Conservation (phyloP, 345 rosid species). For the Eucalyptus paniculata region DNA sequence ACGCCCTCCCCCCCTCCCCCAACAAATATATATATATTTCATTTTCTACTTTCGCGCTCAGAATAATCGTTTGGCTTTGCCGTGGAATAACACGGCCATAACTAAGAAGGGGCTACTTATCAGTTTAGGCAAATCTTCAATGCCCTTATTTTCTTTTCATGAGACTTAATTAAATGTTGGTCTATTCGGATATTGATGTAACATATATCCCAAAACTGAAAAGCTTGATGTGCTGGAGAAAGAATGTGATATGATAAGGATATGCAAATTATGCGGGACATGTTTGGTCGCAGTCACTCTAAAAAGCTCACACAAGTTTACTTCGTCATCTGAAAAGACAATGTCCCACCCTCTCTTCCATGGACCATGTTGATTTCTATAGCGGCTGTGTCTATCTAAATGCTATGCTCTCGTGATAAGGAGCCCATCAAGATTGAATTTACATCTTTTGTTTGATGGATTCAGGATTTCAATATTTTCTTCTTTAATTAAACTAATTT, state of each 20-base stretch:
- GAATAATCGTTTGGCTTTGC: too few species aligned
- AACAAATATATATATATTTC: too few species aligned
- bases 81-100: too few species aligned
- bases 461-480: background rate
- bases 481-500: background rate
- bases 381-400: background rate
- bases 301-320: background rate
- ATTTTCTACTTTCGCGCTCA: background rate
- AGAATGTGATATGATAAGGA: background rate
- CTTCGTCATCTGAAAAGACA: background rate
- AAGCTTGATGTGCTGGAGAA: background rate
- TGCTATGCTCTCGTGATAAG: background rate
- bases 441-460: background rate
- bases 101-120: background rate
- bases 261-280: background rate
- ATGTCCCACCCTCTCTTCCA: background rate
- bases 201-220: background rate
- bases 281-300: background rate
- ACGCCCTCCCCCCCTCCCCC: rapidly evolving
- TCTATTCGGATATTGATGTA: background rate
- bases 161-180: background rate
- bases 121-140: background rate
- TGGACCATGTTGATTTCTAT: background rate
- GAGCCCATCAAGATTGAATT: background rate
- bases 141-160: background rate